Base-by-base conservation (phyloP, 257 asterid genomes). In the Anisodus tanguticus region DNA sequence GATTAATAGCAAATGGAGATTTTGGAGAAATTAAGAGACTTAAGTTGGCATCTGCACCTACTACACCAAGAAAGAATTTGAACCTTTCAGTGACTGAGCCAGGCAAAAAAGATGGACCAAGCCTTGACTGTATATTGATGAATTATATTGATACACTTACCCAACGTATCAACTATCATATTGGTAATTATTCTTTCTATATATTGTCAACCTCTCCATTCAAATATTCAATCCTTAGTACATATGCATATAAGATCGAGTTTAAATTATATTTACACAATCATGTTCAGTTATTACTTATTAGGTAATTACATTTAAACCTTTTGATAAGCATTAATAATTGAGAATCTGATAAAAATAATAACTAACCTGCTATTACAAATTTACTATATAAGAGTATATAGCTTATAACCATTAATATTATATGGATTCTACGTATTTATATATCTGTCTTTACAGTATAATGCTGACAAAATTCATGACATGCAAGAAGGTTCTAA, bases 121-220 rank as follows among this genome's bases (percentile, higher is more conserved):
- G 4, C 45, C 35, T 82, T 13, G 78, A 82, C 41, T 68, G 79
- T 26, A 82, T 41, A 43, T 59, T 82, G 39, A 58, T 49, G 63
- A 82, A 82, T 8, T 82, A 82, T 82, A 58, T 82, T 35, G 80
- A 82, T 26, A 68, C 85, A 0, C 76, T 82, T 68, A 26, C 85
- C 3, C 80, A 82, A 54, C 85, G 85, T 3, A 31, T 68, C 85
- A 68, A 82, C 64, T 82, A 82, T 15, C 85, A 82, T 59, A 53
- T 82, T 5, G 85, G 85, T 69, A 69, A 67, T n/a, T 17, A 7
- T 69, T 39, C 53, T 59, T n/a, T 8, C n/a, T 57, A 4, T 57
- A 11, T 15, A 15, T 57, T 57, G 8, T 7, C 19, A 57, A 57
- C 19, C 19, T 57, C 22, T 57, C 62, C 62, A 57, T 15, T 58